Evolutionary conservation across 2,329 filamentous ascomycete genomes (phyloP).

Genomic region (Geosmithia flava): DNA sequence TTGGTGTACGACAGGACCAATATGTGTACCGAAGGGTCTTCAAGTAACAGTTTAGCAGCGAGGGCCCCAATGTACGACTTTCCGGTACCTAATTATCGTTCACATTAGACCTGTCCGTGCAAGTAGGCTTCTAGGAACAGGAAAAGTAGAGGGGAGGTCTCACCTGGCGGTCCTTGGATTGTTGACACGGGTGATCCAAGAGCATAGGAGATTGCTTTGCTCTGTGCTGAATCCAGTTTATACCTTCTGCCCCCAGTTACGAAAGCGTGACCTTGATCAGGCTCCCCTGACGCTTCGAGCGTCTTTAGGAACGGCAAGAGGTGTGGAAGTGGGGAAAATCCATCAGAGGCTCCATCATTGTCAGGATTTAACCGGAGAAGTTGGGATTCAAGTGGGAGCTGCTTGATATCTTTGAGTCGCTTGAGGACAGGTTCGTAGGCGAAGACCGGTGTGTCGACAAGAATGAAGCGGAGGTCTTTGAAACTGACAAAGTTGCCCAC

Average conservation of each 20-base stretch:
- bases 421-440: conserved; percentile 56
- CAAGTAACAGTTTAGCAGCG: conserved; percentile 32
- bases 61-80: conserved; percentile 48
- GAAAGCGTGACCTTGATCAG: conserved; percentile 13
- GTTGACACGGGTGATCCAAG: conserved; percentile 41
- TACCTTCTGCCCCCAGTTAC: background rate
- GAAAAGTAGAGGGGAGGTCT: background rate
- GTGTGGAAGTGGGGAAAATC: background rate
- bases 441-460: conserved; percentile 55
- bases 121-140: background rate
- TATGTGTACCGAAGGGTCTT: conserved; percentile 32
- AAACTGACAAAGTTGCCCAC: background rate
- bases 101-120: background rate
- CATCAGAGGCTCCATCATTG: background rate
- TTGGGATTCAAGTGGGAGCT: conserved; percentile 39
- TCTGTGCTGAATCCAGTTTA: conserved; percentile 39
- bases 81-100: conserved; percentile 40
- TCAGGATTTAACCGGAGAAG: conserved; percentile 14
- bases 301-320: conserved; percentile 12
- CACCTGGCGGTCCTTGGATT: conserved; percentile 54
- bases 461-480: conserved; percentile 30
- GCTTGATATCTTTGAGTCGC: conserved; percentile 40
- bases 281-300: conserved; percentile 12
- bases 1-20: conserved; percentile 29
- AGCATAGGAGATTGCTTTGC: conserved; percentile 37